phyloP scores from a whole-genome alignment of 805 yeast genomes.

The Wickerhamiella musiphila region DNA sequence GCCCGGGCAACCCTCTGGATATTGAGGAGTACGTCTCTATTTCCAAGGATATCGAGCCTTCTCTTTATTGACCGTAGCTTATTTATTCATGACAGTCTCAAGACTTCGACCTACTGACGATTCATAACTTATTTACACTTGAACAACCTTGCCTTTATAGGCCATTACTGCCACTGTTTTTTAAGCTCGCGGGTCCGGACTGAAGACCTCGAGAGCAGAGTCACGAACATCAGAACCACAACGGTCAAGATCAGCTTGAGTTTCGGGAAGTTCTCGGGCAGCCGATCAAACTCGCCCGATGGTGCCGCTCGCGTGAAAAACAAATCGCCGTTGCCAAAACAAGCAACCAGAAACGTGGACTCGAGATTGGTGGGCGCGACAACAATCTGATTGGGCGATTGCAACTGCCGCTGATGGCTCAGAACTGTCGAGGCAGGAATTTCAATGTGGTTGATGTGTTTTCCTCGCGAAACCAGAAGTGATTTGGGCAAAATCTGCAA shows the following conservation, averaged over 20 bases:
- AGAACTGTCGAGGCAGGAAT: constrained; percentile 46
- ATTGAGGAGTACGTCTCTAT: constrained; percentile 31
- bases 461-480: too few species aligned
- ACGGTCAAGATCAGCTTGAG: constrained; percentile 46
- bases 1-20: constrained; percentile 23
- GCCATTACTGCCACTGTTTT: too few species aligned
- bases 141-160: too few species aligned
- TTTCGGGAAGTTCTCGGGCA: constrained; percentile 52
- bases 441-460: too few species aligned
- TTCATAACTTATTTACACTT: too few species aligned
- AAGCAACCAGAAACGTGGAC: constrained; percentile 53
- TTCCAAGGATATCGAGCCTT: constrained; percentile 41
- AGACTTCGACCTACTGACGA: too few species aligned
- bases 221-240: constrained; percentile 30
- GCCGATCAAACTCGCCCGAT: constrained; percentile 64
- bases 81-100: too few species aligned
- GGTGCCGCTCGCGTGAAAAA: constrained; percentile 70
- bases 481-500: constrained; percentile 58
- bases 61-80: constrained; percentile 21
- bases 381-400: constrained; percentile 22
- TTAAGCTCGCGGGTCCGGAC: too few species aligned
- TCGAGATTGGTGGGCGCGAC: constrained; percentile 54
- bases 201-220: too few species aligned
- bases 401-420: constrained; percentile 32
- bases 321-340: constrained; percentile 46